These are phyloP conservation scores for Colletotrichum eleusines DNA, from an alignment of 2,329 filamentous ascomycete genomes.

Conservation along the genomic window DNA sequence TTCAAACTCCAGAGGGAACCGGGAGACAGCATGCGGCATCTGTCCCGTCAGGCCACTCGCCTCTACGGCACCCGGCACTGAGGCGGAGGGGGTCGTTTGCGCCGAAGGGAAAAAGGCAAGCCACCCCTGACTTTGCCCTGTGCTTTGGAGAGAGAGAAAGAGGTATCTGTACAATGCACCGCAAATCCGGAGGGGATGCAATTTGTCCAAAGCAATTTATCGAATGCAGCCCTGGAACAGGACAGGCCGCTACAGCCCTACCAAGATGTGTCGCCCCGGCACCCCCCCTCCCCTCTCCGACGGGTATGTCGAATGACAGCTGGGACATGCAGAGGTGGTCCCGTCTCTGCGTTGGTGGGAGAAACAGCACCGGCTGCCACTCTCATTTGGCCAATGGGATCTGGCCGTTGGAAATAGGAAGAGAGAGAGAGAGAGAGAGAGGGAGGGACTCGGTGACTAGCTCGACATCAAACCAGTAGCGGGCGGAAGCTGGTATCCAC, in stretches of 20 bases:
- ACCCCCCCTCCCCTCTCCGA: no score
- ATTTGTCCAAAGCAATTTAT: constrained; percentile 11
- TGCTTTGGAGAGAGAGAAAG: neutral
- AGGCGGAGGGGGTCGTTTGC: constrained; percentile 12
- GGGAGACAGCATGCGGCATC: no score
- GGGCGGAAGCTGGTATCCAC: constrained; percentile 27
- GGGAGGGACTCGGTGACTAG: neutral
- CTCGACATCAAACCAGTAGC: constrained; percentile 14
- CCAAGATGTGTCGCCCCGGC: neutral
- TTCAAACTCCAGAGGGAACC: no score
- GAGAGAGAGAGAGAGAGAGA: no score
- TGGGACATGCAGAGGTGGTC: neutral
- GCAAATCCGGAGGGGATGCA: constrained; percentile 29
- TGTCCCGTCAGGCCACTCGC: no score
- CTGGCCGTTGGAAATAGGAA: neutral
- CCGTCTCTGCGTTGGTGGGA: neutral
- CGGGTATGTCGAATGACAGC: neutral
- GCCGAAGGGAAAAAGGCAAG: neutral
- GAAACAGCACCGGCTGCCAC: neutral
- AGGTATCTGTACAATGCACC: constrained; percentile 4
- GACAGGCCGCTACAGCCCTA: constrained; percentile 17
- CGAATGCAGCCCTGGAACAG: neutral
- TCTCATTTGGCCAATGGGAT: constrained; percentile 7
- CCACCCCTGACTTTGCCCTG: no score
- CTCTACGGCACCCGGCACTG: neutral